These are phyloP conservation scores for Backusella psychrophila DNA, from an alignment of 192 early-diverging fungal species.

Conservation along the genomic window DNA sequence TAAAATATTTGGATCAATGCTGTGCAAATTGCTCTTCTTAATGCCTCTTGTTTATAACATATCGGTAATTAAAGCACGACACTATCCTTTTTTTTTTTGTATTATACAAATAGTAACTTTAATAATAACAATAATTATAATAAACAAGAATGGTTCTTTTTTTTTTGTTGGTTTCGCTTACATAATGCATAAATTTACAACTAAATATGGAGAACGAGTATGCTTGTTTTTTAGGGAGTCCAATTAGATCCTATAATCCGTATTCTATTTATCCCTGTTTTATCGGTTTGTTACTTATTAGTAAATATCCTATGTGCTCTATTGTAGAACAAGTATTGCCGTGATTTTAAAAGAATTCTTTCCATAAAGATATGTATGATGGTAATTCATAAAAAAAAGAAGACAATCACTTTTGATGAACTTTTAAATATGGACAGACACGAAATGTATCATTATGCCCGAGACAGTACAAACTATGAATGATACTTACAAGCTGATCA, in stretches of 20 bases:
- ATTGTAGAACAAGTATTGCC: neutral
- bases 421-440: too few species aligned
- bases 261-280: neutral
- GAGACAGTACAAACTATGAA: too few species aligned
- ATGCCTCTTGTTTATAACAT: neutral
- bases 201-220: neutral
- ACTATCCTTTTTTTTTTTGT: too few species aligned
- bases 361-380: too few species aligned
- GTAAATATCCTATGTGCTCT: neutral
- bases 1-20: slow-evolving; percentile 19
- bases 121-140: too few species aligned
- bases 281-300: neutral
- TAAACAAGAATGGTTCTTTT: too few species aligned
- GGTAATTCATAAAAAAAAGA: neutral
- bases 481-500: too few species aligned
- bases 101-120: too few species aligned
- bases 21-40: slow-evolving; percentile 14
- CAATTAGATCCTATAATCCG: neutral
- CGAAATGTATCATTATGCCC: too few species aligned
- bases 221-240: neutral
- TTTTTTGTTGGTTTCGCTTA: too few species aligned
- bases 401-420: neutral
- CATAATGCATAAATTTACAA: too few species aligned
- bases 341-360: neutral
- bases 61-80: neutral